Evolutionary conservation across 1,284 basidiomycete species (phyloP).

Genomic region (Cyathus pygmaeus): DNA sequence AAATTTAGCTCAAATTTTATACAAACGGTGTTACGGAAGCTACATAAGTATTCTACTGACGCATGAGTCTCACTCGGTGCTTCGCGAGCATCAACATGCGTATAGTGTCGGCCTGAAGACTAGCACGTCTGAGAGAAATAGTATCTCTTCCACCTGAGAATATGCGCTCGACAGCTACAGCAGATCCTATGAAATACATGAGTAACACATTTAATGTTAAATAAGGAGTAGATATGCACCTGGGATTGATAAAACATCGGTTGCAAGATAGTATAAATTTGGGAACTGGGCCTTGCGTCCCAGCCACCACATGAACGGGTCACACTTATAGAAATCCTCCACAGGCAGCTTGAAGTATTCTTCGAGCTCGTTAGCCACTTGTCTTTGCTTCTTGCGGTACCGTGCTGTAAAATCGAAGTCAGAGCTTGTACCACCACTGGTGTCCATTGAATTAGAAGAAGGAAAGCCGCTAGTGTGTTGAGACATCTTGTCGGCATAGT

Average conservation of each 20-base stretch:
- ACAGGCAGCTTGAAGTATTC: conserved; percentile 22
- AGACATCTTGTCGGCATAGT: neutral
- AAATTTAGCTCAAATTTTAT: too few relatives aligned
- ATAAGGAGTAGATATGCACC: conserved; percentile 31
- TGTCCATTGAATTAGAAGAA: too few relatives aligned
- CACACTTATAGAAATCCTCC: conserved; percentile 21
- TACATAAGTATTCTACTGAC: too few relatives aligned
- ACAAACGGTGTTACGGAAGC: too few relatives aligned
- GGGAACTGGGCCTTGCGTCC: conserved; percentile 29
- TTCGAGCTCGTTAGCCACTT: conserved; percentile 20
- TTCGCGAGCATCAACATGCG: conserved; percentile 2
- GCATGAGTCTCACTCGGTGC: too few relatives aligned
- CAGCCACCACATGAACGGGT: conserved; percentile 32
- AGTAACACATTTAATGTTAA: conserved; percentile 27
- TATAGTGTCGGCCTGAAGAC: conserved; percentile 43
- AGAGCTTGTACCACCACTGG: neutral
- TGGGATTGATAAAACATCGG: conserved; percentile 38
- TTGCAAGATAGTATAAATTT: conserved; percentile 28
- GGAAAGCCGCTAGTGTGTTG: conserved; percentile 1
- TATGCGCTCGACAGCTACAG: conserved; percentile 11
- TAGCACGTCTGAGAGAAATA: conserved; percentile 43
- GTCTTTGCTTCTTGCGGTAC: conserved; percentile 6
- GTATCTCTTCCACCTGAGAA: conserved; percentile 48
- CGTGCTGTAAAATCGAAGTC: conserved; percentile 15
- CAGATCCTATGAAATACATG: conserved; percentile 18